A percentile compares a stretch with the other conserved stretches of the same genome.
These are phyloP conservation scores for Exophiala mesophila DNA, from an alignment of 2,329 filamentous ascomycete species.

Conservation along the genomic window DNA sequence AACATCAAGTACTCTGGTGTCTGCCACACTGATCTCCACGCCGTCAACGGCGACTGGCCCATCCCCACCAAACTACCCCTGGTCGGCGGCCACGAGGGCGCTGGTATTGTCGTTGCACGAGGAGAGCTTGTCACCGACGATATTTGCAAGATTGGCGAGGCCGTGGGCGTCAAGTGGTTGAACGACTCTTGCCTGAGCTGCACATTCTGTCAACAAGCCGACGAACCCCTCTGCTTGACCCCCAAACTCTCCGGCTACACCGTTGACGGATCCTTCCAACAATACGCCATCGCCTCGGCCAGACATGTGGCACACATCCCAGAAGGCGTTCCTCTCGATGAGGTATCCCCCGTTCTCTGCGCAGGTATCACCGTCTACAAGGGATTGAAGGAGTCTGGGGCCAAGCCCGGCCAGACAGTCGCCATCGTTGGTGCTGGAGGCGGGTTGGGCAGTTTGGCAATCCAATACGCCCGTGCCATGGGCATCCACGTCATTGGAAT, in stretches of 20 bases:
- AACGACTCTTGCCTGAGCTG: conserved; percentile 82
- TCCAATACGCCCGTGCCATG: conserved; percentile 90
- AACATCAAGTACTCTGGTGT: conserved; percentile 89
- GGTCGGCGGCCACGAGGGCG: conserved; percentile 68
- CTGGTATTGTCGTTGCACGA: conserved; percentile 74
- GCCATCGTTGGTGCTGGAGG: conserved; percentile 84
- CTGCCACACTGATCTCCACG: conserved; percentile 81
- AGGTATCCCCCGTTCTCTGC: conserved; percentile 74
- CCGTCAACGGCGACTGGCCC: conserved; percentile 87
- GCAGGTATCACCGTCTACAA: conserved; percentile 87
- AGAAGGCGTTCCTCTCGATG: conserved; percentile 69
- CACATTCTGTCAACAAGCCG: conserved; percentile 72
- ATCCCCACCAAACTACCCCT: conserved; percentile 75
- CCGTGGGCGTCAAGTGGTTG: conserved; percentile 88
- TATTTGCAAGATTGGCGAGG: conserved; percentile 64
- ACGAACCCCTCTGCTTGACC: conserved; percentile 77
- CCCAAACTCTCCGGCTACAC: conserved; percentile 82
- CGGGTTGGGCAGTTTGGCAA: conserved; percentile 71
- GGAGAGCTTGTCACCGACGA: conserved; percentile 74
- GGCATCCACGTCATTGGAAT: conserved; percentile 75
- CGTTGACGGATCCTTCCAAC: conserved; percentile 85
- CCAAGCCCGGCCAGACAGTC: conserved; percentile 67
- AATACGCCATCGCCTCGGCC: conserved; percentile 84
- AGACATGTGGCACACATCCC: conserved; percentile 78
- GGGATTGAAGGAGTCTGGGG: conserved; percentile 79